These are phyloP conservation scores for Colletotrichum cereale DNA, from an alignment of 2,329 filamentous ascomycete genomes.

Conservation along the genomic window DNA sequence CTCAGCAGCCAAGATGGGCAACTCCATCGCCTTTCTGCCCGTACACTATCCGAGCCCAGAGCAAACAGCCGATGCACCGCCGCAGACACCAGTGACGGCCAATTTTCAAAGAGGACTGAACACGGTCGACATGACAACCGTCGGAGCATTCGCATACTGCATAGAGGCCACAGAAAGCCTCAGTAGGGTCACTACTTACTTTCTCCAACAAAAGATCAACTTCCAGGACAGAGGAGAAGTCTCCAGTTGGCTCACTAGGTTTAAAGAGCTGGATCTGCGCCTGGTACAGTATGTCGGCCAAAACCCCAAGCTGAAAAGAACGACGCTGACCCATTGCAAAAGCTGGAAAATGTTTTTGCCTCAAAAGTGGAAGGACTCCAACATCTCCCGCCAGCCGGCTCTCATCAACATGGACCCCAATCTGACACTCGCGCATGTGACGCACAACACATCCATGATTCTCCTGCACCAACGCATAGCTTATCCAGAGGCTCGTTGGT, in stretches of 20 bases:
- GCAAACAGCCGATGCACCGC: conserved; percentile 38
- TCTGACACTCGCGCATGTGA: conserved; percentile 61
- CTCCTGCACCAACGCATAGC: conserved; percentile 62
- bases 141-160: conserved; percentile 61
- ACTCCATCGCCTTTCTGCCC: conserved; percentile 54
- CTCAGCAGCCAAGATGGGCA: conserved; percentile 53
- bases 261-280: conserved; percentile 61
- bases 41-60: conserved; percentile 47
- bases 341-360: conserved; percentile 60
- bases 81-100: conserved; percentile 16
- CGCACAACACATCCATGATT: conserved; percentile 64
- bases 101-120: conserved; percentile 24
- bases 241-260: conserved; percentile 58
- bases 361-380: conserved; percentile 56
- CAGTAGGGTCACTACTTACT: conserved; percentile 58
- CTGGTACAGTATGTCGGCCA: conserved; percentile 53
- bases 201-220: conserved; percentile 58
- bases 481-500: conserved; percentile 51
- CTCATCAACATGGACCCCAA: conserved; percentile 60
- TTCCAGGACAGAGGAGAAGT: conserved; percentile 54
- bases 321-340: not conserved
- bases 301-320: not conserved
- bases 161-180: conserved; percentile 62
- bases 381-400: conserved; percentile 45
- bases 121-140: conserved; percentile 50